Evolutionary conservation across 2,329 filamentous ascomycete genomes (phyloP), one percentile per base, ranked within the genome.

Genomic region (Cladosporium phlei): DNA sequence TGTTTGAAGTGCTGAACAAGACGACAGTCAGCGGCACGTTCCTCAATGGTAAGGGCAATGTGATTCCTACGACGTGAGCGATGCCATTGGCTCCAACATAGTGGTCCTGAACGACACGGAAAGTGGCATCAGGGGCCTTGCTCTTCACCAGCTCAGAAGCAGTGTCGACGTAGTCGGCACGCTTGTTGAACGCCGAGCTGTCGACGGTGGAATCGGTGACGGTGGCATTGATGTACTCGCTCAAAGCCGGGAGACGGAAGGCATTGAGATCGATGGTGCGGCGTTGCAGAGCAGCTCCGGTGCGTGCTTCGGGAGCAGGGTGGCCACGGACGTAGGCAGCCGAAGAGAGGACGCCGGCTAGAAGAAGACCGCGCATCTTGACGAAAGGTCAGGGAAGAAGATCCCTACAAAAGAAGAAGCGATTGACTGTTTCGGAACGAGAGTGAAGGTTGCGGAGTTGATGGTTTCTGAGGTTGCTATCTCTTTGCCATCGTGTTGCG

Each of bases 61-160:
- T 14, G 4, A 11, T 24, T 14, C 35, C 24, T 38, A 38, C 35
- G 52, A 80, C 75, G 55, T 82, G 78, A 0, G 69, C 69, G 49
- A 82, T 67, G 7, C 77, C 77, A 45, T 78, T 79, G 35, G 55
- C 61, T n/a, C 77, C 71, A 9, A 76, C 66, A 39, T 80, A 81
- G 54, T 74, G 69, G 55, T 80, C 76, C 1, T 69, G 58, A 0
- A 74, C 71, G 5, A 77, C 52, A 16, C 78, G 74, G 61, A 80
- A 81, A 17, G 60, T 59, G 12, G 66, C 58, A 40, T 56, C 62
- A 2, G 68, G 68, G 2, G 59, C 53, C 9, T 62, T 60, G 27
- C 46, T 55, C 55, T 64, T 61, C 17, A 68, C 58, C 16, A 67
- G 48, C 25, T 61, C 56, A 5, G 56, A 59, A 5, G 67, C 67